phyloP scores from a whole-genome alignment of 208 protist species.

The Naegleria gruberi region DNA sequence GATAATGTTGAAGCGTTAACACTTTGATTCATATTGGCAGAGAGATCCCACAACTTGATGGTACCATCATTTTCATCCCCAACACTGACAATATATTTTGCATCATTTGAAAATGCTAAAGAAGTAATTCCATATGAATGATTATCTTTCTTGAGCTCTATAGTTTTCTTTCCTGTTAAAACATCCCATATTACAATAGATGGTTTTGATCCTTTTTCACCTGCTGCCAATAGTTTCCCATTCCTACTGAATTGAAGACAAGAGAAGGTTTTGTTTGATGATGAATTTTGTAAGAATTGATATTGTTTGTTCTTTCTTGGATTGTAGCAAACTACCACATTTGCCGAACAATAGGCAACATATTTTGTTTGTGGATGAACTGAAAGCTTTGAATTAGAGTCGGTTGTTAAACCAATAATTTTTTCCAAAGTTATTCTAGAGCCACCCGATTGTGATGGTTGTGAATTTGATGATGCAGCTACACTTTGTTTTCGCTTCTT shows the following conservation, averaged over 20 bases:
- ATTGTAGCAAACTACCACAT: constrained; percentile 34
- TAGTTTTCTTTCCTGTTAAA: background rate
- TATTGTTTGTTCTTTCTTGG: constrained; percentile 36
- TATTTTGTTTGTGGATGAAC: constrained; percentile 27
- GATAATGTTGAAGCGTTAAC: background rate
- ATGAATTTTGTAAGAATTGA: constrained; percentile 20
- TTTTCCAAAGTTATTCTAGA: background rate
- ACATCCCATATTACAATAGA: constrained; percentile 32
- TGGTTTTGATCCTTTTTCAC: constrained; percentile 29
- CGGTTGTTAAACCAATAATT: background rate
- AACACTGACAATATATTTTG: constrained; percentile 33
- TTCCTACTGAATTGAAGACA: constrained; percentile 1
- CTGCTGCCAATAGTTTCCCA: constrained; percentile 33
- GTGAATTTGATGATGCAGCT: background rate
- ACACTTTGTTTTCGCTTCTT: background rate
- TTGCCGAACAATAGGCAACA: constrained; percentile 38
- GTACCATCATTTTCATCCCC: constrained; percentile 35
- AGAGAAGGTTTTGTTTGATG: constrained; percentile 13
- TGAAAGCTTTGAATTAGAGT: background rate
- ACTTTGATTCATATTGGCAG: background rate
- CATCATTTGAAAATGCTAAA: constrained; percentile 36
- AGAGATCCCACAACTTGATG: constrained; percentile 26
- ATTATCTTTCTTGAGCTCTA: background rate
- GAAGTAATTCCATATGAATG: background rate
- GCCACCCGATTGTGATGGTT: background rate